Evolutionary conservation across 1,284 basidiomycete genomes (phyloP), one percentile per base, ranked within the genome.

Genomic region (Rhodotorula glutinis): DNA sequence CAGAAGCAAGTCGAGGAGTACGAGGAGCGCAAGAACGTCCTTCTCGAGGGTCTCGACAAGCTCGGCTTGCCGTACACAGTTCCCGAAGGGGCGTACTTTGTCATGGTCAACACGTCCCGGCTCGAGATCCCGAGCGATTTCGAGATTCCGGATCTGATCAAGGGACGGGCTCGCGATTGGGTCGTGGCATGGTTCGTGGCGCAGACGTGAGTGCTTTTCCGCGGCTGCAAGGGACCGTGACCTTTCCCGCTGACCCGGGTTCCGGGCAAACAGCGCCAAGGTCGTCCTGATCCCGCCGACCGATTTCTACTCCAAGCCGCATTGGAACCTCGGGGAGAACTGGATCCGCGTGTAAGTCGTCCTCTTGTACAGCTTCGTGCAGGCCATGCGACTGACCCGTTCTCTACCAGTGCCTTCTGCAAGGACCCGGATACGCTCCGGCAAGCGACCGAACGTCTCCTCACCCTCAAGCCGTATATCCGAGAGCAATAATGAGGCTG

Each of bases 281-380:
- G 92, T 96, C 27, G 94, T 92, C 49, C 87, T 88, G 19, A 96
- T 96, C 70, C 92, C 92, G 10, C 90, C 92, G 64, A 94, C 92
- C 82, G 92, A 93, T 89, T 96, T 96, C 79, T 96, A 95, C 81
- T 90, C 88, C 75, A 83, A 87, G 74, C 88, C 91, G 66, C 91
- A 96, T 77, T 84, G 86, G 52, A 79, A 81, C 58, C 91, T 96
- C 63, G 93, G 93, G 46, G 91, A 93, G 79, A 86, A 83, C 62
- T 96, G 88, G 76, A 87, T 85, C 38, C 86, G 93, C 59, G 93
- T 97, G 64, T 71, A 17, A 44, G 70, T 66, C 23, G 23, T 30
- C n/a, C 19, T 19, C 9, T 23, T 41, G 16, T 17, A 7, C 29
- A 4, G 27, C 13, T 23, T 29, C 40, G 46, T 17, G 23, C 13